A percentile compares a stretch with the other conserved stretches of the same genome.
phyloP scores from a whole-genome alignment of 2,329 filamentous ascomycete species.

The Myrmaecium sp. region DNA sequence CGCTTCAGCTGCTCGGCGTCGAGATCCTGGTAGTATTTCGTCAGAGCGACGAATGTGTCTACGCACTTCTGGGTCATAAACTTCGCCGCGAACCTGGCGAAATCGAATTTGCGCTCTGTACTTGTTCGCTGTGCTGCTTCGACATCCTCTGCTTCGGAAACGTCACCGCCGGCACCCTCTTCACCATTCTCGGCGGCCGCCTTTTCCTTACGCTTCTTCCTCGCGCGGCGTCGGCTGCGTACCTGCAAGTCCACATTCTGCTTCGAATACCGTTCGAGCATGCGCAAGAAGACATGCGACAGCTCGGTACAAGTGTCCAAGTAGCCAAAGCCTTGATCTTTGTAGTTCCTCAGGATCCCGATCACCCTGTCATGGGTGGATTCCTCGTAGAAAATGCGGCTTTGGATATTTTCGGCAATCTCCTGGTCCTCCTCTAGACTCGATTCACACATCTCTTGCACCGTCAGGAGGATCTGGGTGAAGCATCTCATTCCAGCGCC shows the following conservation, averaged over 20 bases:
- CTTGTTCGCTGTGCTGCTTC: conserved; percentile 51
- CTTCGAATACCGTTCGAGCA: conserved; percentile 85
- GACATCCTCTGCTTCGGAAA: conserved; percentile 47
- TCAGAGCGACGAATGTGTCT: conserved; percentile 73
- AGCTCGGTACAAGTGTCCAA: conserved; percentile 85
- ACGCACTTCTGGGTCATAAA: conserved; percentile 76
- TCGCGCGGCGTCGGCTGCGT: conserved; percentile 57
- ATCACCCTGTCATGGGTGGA: conserved; percentile 79
- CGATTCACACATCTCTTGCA: conserved; percentile 81
- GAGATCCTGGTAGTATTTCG: conserved; percentile 66
- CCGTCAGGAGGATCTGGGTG: conserved; percentile 80
- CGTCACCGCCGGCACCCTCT: conserved; percentile 41
- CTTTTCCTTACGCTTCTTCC: conserved; percentile 52
- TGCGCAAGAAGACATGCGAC: conserved; percentile 76
- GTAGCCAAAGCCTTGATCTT: conserved; percentile 86
- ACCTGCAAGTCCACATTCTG: conserved; percentile 90
- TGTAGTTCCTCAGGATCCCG: conserved; percentile 68
- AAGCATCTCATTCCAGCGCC: conserved; percentile 86
- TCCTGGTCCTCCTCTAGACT: conserved; percentile 85
- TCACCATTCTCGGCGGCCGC: conserved; percentile 33
- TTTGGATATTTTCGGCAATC: conserved; percentile 93
- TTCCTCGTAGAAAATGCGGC: conserved; percentile 96
- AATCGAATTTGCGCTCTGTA: conserved; percentile 86
- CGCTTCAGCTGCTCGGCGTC: conserved; percentile 69
- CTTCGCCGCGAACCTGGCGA: conserved; percentile 61